A percentile compares a stretch with the other conserved stretches of the same genome.
phyloP scores from a whole-genome alignment of 441 rosid genomes.

The Erysimum cheiri region DNA sequence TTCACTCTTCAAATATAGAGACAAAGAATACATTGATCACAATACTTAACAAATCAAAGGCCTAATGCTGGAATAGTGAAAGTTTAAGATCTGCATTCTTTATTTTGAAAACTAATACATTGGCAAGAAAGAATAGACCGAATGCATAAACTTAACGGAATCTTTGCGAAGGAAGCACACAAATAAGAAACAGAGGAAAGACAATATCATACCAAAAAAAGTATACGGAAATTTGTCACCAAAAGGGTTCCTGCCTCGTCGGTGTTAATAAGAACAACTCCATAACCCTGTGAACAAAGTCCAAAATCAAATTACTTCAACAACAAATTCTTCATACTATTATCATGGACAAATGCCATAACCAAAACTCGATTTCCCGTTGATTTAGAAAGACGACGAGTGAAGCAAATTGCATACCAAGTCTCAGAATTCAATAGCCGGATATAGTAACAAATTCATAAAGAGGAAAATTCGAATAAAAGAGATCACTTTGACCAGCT shows the following conservation, averaged over 20 bases:
- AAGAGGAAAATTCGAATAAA: background rate
- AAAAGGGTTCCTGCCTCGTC: constrained; percentile 84
- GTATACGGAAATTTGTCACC: constrained; percentile 89
- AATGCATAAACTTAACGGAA: constrained; percentile 21
- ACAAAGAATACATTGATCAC: constrained; percentile 31
- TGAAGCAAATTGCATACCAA: constrained; percentile 17
- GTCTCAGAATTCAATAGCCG: constrained; percentile 4
- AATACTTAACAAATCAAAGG: background rate
- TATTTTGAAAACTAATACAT: constrained; percentile 1
- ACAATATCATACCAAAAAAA: constrained; percentile 77
- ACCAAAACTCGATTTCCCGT: background rate
- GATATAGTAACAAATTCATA: constrained; percentile 9
- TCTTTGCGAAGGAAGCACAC: background rate
- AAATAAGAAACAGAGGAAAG: constrained; percentile 26
- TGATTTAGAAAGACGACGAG: background rate
- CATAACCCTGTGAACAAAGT: constrained; percentile 65
- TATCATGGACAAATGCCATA: background rate
- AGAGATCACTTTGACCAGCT: background rate
- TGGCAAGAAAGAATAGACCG: background rate
- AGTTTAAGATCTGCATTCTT: background rate
- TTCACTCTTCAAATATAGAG: constrained; percentile 65
- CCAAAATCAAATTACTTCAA: background rate
- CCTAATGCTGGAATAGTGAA: constrained; percentile 5
- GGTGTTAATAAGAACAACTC: constrained; percentile 86
- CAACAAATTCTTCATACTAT: background rate